A percentile compares a stretch with the other conserved stretches of the same genome.
Conservation (phyloP, 768 basidiomycete genomes). For the Cystofilobasidium capitatum region DNA sequence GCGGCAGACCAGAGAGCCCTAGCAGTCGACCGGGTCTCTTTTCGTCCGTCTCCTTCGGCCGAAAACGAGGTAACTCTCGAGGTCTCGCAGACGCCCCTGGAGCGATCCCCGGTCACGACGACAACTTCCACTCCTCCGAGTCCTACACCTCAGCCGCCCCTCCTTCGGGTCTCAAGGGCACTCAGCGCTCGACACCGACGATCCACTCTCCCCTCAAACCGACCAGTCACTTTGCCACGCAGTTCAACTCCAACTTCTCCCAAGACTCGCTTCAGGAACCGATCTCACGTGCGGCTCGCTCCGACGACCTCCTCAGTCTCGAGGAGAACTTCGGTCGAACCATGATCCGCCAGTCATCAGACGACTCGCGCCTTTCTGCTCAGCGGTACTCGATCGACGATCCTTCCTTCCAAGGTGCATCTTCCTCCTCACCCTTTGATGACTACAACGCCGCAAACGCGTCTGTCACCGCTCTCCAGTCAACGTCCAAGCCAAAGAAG, state of each 20-base stretch:
- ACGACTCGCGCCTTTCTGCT: background rate
- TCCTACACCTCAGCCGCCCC: background rate
- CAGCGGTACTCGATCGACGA: conserved; percentile 1
- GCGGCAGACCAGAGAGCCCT: conserved; percentile 3
- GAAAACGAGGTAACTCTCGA: conserved; percentile 14
- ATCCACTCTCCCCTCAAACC: too few relatives aligned
- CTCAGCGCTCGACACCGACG: too few relatives aligned
- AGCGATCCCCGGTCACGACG: background rate
- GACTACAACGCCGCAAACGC: background rate
- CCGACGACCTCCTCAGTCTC: background rate
- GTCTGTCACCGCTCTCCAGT: background rate
- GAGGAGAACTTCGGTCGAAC: background rate
- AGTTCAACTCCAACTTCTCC: conserved; percentile 8
- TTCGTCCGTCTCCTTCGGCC: conserved; percentile 15
- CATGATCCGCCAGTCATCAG: background rate
- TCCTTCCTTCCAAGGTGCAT: background rate
- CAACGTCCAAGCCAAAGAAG: conserved; percentile 8
- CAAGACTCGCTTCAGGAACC: background rate
- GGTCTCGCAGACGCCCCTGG: background rate
- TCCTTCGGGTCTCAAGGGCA: background rate
- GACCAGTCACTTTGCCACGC: conserved; percentile 3
- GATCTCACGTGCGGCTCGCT: background rate
- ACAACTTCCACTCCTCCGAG: background rate
- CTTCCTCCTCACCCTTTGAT: background rate
- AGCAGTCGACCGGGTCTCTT: conserved; percentile 11